These are phyloP conservation scores for Thuja plicata DNA, from an alignment of 83 land plant species.

Conservation along the genomic window DNA sequence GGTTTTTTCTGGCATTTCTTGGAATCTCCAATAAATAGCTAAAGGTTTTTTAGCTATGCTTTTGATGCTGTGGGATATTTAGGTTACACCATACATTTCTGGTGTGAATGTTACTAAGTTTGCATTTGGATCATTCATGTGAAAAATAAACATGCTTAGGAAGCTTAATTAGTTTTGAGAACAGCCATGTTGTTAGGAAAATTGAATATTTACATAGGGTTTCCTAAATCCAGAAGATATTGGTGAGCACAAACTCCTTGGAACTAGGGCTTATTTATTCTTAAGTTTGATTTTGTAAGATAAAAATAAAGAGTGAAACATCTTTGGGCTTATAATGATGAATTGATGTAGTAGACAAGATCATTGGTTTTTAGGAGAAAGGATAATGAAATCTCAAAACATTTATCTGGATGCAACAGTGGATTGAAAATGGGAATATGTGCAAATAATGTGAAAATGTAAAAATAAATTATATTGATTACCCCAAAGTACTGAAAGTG, in stretches of 20 bases:
- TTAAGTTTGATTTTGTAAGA: not conserved
- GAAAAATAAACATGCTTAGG: not conserved
- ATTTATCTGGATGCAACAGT: not conserved
- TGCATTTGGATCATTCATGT: not conserved
- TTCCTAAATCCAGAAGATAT: not conserved
- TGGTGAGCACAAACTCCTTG: not conserved
- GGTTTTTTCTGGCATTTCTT: slow-evolving; percentile 15
- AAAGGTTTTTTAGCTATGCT: not conserved
- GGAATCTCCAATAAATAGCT: not conserved
- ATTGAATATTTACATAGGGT: not conserved
- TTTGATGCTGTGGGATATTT: not conserved
- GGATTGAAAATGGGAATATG: not conserved
- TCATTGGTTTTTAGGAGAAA: not conserved
- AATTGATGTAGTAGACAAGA: not conserved
- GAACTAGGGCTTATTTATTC: not conserved
- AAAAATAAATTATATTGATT: not conserved
- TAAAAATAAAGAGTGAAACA: not conserved
- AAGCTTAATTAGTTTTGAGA: not conserved
- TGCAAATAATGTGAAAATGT: not conserved
- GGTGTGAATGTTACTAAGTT: not conserved
- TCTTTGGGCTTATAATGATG: not conserved
- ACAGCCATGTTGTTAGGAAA: not conserved
- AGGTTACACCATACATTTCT: not conserved
- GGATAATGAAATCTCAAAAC: too few species aligned
- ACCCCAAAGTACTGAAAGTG: not conserved